Conservation (phyloP, 306 rosid genomes). For the Pterocarpus santalinus region DNA sequence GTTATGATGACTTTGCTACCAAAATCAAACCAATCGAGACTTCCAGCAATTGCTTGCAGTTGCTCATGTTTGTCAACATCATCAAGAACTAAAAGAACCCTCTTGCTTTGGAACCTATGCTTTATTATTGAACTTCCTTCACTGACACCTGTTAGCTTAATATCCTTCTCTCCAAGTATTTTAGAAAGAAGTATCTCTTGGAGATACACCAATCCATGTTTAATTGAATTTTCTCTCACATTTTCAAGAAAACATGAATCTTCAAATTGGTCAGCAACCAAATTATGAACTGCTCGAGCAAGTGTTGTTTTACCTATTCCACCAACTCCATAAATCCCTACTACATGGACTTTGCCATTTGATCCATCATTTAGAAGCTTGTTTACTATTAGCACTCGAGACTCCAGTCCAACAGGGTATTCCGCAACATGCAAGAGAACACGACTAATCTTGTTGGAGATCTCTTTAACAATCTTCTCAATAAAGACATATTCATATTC, state of each 20-base stretch:
- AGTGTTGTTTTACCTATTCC: constrained; percentile 47
- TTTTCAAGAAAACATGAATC: constrained; percentile 20
- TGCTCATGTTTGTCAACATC: constrained; percentile 33
- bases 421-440: constrained; percentile 16
- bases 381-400: neutral
- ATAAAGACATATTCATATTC: neutral
- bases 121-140: constrained; percentile 36
- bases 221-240: constrained; percentile 13
- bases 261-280: constrained; percentile 25
- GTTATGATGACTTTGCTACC: constrained; percentile 47
- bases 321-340: constrained; percentile 36
- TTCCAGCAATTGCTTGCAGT: constrained; percentile 4
- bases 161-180: neutral
- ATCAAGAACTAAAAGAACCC: constrained; percentile 43
- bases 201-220: neutral
- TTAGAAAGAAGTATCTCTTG: constrained; percentile 43
- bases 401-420: constrained; percentile 45
- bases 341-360: neutral
- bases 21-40: constrained; percentile 35
- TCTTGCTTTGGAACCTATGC: neutral
- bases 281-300: constrained; percentile 37
- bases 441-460: neutral
- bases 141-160: neutral
- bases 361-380: constrained; percentile 19
- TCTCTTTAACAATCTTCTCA: neutral